These are phyloP conservation scores for Rutstroemia sp. DNA, from an alignment of 2,329 filamentous ascomycete genomes.

Conservation along the genomic window DNA sequence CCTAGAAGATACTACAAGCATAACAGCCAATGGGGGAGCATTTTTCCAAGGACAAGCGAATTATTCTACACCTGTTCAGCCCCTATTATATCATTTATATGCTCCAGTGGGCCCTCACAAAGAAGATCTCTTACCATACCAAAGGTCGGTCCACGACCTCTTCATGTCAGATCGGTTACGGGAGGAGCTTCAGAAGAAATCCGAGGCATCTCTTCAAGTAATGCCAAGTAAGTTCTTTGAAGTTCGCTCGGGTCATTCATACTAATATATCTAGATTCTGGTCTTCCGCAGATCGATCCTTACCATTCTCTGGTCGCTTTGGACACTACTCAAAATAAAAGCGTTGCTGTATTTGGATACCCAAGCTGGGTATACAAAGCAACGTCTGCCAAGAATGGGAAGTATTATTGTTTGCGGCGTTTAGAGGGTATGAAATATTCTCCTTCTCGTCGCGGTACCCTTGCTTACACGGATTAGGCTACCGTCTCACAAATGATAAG, in stretches of 20 bases:
- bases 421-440: slow-evolving; percentile 56
- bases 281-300: slow-evolving; percentile 51
- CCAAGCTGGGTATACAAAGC: slow-evolving; percentile 95
- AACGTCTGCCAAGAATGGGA: slow-evolving; percentile 78
- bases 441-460: neutral
- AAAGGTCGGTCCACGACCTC: slow-evolving; percentile 81
- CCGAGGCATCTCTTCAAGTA: slow-evolving; percentile 76
- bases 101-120: slow-evolving; percentile 77
- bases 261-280: slow-evolving; percentile 39
- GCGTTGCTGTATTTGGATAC: slow-evolving; percentile 73
- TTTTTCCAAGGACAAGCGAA: slow-evolving; percentile 58
- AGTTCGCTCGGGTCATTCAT: neutral
- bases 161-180: slow-evolving; percentile 83
- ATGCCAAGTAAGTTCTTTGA: slow-evolving; percentile 58
- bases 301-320: slow-evolving; percentile 90
- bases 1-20: slow-evolving; percentile 54
- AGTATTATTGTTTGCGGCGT: slow-evolving; percentile 78
- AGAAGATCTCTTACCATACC: slow-evolving; percentile 76
- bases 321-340: slow-evolving; percentile 74
- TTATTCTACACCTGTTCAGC: slow-evolving; percentile 48
- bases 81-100: slow-evolving; percentile 87
- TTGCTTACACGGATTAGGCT: slow-evolving; percentile 44
- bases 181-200: slow-evolving; percentile 83
- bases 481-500: slow-evolving; percentile 80
- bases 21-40: slow-evolving; percentile 47